Evolutionary conservation across 805 yeast genomes (phyloP).

Genomic region (Sugiyamaella lignohabitans): DNA sequence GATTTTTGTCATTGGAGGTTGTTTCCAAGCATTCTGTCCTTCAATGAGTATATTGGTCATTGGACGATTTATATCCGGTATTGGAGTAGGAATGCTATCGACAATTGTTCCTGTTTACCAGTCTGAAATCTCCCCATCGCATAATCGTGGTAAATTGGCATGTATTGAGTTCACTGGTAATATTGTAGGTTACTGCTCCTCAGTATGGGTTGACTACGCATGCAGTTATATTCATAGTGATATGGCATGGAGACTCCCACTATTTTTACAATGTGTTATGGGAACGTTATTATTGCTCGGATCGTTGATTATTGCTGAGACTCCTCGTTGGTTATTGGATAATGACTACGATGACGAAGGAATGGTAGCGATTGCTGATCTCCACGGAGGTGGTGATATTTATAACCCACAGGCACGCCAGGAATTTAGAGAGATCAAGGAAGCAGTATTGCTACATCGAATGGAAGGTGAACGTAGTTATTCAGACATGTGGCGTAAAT

Average conservation of each 20-base stretch:
- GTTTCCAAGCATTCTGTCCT: conserved; percentile 73
- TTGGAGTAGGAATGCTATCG: conserved; percentile 82
- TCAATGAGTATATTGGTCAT: conserved; percentile 65
- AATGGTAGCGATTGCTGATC: conserved; percentile 72
- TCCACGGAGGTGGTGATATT: conserved; percentile 72
- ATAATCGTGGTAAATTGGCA: conserved; percentile 76
- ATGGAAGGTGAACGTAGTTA: conserved; percentile 76
- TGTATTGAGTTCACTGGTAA: conserved; percentile 87
- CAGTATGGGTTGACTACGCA: conserved; percentile 82
- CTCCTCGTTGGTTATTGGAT: conserved; percentile 86
- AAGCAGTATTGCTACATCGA: conserved; percentile 65
- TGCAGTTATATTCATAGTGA: conserved; percentile 59
- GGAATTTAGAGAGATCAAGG: conserved; percentile 78
- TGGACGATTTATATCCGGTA: conserved; percentile 69
- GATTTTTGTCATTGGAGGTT: conserved; percentile 78
- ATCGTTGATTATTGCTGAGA: conserved; percentile 72
- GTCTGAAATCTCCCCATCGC: conserved; percentile 82
- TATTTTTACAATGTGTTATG: conserved; percentile 67
- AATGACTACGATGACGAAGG: conserved; percentile 78
- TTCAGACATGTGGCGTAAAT: conserved; percentile 65
- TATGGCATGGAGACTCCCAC: conserved; percentile 72
- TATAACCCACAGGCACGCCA: conserved; percentile 59
- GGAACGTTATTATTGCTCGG: conserved; percentile 66
- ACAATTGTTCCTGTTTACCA: conserved; percentile 85
- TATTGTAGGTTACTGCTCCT: conserved; percentile 69